phyloP scores from a whole-genome alignment of 2,329 filamentous ascomycete genomes.

The Neonectria magnoliae region DNA sequence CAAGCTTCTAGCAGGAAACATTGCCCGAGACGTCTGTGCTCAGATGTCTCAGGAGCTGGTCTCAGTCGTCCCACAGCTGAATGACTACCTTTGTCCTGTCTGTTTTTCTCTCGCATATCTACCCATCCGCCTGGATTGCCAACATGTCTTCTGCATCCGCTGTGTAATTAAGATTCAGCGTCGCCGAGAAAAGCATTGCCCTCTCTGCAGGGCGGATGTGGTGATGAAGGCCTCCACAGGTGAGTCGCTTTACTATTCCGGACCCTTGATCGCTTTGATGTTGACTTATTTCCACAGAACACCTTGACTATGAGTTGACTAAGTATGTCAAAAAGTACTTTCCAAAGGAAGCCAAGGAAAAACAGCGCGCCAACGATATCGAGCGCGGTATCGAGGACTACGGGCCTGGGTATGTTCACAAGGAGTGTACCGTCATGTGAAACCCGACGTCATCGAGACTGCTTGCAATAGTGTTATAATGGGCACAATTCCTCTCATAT shows the following conservation, averaged over 20 bases:
- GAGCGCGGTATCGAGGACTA: slow-evolving; percentile 79
- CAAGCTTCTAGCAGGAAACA: slow-evolving; percentile 70
- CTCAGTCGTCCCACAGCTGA: slow-evolving; percentile 79
- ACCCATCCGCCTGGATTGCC: slow-evolving; percentile 79
- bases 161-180: slow-evolving; percentile 85
- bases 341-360: slow-evolving; percentile 73
- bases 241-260: slow-evolving; percentile 47
- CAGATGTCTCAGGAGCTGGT: slow-evolving; percentile 79
- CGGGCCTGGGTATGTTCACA: slow-evolving; percentile 70
- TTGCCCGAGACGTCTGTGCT: slow-evolving; percentile 80
- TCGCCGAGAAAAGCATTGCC: slow-evolving; percentile 73
- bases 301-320: slow-evolving; percentile 74
- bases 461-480: neutral
- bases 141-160: slow-evolving; percentile 84
- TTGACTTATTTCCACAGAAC: slow-evolving; percentile 56
- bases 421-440: slow-evolving; percentile 70
- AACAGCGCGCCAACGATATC: slow-evolving; percentile 76
- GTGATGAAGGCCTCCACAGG: slow-evolving; percentile 75
- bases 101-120: slow-evolving; percentile 84
- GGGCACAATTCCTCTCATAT: neutral
- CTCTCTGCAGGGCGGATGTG: slow-evolving; percentile 77
- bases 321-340: slow-evolving; percentile 81
- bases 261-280: neutral
- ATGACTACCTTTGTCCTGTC: slow-evolving; percentile 85
- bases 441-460: neutral